These are phyloP conservation scores for Fusarium setosum DNA, from an alignment of 2,329 filamentous ascomycete species.

Conservation along the genomic window DNA sequence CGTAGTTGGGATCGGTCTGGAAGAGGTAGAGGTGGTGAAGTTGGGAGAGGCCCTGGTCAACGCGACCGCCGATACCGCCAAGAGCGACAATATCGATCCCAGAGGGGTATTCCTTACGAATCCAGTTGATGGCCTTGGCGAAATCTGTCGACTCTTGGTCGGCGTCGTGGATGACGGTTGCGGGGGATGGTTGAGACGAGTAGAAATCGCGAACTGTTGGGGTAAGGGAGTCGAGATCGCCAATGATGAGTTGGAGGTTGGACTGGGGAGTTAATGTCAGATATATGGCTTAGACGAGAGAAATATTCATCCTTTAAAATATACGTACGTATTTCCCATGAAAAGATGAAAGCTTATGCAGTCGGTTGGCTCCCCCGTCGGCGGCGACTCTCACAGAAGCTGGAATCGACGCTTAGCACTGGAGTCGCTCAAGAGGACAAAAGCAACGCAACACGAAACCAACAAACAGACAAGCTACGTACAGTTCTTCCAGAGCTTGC, in stretches of 20 bases:
- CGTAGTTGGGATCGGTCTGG: conserved; percentile 62
- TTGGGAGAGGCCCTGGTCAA: conserved; percentile 92
- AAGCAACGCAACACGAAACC: neutral
- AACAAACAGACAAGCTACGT: conserved; percentile 32
- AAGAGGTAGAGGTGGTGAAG: conserved; percentile 84
- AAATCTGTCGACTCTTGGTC: conserved; percentile 95
- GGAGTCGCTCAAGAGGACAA: neutral
- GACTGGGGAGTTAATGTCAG: conserved; percentile 51
- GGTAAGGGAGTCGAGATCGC: conserved; percentile 88
- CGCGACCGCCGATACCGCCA: conserved; percentile 87
- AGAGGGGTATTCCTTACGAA: conserved; percentile 53
- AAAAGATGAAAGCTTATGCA: conserved; percentile 63
- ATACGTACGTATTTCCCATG: conserved; percentile 55
- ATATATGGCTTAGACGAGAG: neutral
- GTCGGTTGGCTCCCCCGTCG: conserved; percentile 89
- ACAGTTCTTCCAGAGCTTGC: conserved; percentile 63
- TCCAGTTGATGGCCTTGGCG: conserved; percentile 78
- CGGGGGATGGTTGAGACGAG: conserved; percentile 58
- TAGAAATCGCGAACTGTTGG: conserved; percentile 75
- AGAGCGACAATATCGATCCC: conserved; percentile 78
- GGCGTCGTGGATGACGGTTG: conserved; percentile 74
- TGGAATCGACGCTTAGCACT: conserved; percentile 48
- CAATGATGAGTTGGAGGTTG: conserved; percentile 80
- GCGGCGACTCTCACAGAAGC: conserved; percentile 80
- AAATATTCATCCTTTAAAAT: neutral